A percentile compares a stretch with the other conserved stretches of the same genome.
phyloP scores from a whole-genome alignment of 345 rosid genomes.

The Kandelia obovata region DNA sequence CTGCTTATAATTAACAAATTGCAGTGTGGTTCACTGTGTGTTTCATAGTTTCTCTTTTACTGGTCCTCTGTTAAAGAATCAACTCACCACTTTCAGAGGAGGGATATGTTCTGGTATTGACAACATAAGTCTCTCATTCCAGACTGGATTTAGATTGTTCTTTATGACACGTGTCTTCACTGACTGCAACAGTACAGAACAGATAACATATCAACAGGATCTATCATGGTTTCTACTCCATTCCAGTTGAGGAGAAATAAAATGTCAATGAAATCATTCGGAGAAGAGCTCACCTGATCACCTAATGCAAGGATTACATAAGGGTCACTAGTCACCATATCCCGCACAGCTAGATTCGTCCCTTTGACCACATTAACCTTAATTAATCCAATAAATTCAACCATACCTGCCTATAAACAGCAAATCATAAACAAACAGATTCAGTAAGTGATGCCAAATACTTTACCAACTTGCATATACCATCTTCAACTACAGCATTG shows the following conservation, averaged over 20 bases:
- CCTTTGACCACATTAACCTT: constrained; percentile 96
- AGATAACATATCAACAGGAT: background rate
- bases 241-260: constrained; percentile 7
- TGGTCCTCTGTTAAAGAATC: background rate
- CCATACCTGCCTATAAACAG: constrained; percentile 82
- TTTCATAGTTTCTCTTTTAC: background rate
- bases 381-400: constrained; percentile 91
- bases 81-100: constrained; percentile 80
- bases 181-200: constrained; percentile 46
- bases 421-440: constrained; percentile 10
- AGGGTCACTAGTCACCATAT: constrained; percentile 86
- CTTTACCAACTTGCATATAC: background rate
- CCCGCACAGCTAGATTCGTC: constrained; percentile 87
- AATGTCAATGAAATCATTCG: constrained; percentile 1
- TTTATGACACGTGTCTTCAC: constrained; percentile 89
- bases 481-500: no score
- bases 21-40: background rate
- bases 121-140: constrained; percentile 95
- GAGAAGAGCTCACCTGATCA: constrained; percentile 61
- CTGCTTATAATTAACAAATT: no score
- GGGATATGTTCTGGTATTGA: constrained; percentile 90
- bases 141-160: constrained; percentile 93
- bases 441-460: constrained; percentile 9
- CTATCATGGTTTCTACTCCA: constrained; percentile 5
- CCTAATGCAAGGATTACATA: constrained; percentile 87